Percentiles rank a stretch among this genome's conserved stretches.
phyloP scores from a whole-genome alignment of 2,329 filamentous ascomycete genomes.

The Drechslerella coelobrocha region DNA sequence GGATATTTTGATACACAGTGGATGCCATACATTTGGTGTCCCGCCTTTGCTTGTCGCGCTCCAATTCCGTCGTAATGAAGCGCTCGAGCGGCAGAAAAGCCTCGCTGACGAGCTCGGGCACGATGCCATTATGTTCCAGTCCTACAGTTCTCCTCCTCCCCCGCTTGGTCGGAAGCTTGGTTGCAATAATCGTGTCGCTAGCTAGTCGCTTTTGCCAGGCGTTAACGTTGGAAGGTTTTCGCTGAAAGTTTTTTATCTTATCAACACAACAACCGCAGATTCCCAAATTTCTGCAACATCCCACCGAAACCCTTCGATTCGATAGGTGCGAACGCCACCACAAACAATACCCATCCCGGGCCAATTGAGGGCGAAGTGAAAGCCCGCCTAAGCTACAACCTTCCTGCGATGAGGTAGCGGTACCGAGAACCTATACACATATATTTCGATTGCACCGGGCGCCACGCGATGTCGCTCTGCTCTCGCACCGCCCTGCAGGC shows the following conservation, averaged over 20 bases:
- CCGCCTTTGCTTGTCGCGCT: slow-evolving; percentile 6
- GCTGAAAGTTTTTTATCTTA: slow-evolving; percentile 29
- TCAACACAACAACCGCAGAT: slow-evolving; percentile 36
- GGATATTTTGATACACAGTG: not conserved
- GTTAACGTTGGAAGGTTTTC: slow-evolving; percentile 6
- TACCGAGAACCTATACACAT: not conserved
- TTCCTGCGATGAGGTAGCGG: slow-evolving; percentile 26
- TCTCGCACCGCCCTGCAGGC: slow-evolving; percentile 34
- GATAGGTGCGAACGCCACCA: not conserved
- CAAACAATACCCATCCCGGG: not conserved
- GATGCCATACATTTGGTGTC: slow-evolving; percentile 19
- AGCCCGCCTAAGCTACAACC: not conserved
- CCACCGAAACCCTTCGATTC: slow-evolving; percentile 13
- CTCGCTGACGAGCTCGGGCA: slow-evolving; percentile 45
- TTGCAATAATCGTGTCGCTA: slow-evolving; percentile 4
- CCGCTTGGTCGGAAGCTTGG: not conserved
- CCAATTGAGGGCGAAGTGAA: slow-evolving; percentile 9
- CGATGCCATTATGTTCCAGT: slow-evolving; percentile 30
- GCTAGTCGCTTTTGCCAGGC: slow-evolving; percentile 9
- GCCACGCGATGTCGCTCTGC: slow-evolving; percentile 35
- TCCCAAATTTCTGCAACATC: slow-evolving; percentile 28
- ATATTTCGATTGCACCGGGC: not conserved
- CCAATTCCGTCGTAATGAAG: slow-evolving; percentile 35
- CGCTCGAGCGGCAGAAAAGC: slow-evolving; percentile 37
- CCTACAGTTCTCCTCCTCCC: slow-evolving; percentile 10